Percentiles rank a stretch among this genome's conserved stretches.
phyloP scores from a whole-genome alignment of 2,329 filamentous ascomycete genomes.

The Pseudogymnoascus sp. region DNA sequence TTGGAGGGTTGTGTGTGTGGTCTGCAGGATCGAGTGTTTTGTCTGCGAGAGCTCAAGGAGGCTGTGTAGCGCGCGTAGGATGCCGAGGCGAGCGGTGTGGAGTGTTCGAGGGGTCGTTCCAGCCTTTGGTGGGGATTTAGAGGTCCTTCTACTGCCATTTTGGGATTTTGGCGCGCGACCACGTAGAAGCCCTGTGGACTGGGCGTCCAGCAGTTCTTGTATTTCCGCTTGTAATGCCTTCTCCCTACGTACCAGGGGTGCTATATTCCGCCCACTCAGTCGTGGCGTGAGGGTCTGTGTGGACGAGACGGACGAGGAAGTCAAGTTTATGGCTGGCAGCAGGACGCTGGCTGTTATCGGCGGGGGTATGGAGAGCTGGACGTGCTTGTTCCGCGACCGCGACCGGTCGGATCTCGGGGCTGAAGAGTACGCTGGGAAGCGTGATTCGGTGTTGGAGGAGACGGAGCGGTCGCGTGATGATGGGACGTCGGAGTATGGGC shows the following conservation, averaged over 20 bases:
- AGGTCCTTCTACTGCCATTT: neutral
- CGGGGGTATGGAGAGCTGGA: neutral
- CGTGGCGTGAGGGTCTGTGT: neutral
- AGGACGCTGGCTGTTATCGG: constrained; percentile 11
- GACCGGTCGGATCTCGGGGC: neutral
- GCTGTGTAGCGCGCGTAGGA: neutral
- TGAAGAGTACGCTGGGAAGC: neutral
- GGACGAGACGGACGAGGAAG: neutral
- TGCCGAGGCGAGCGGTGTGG: neutral
- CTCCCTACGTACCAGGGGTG: constrained; percentile 31
- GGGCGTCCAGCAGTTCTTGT: constrained; percentile 50
- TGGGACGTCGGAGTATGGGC: neutral
- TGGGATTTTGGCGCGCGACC: constrained; percentile 13
- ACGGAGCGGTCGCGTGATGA: neutral
- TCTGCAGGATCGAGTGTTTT: neutral
- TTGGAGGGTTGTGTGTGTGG: neutral
- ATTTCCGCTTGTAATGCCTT: constrained; percentile 47
- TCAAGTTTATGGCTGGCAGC: neutral
- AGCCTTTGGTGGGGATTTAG: neutral
- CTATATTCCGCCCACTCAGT: neutral
- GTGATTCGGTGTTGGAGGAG: neutral
- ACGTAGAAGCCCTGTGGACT: constrained; percentile 38
- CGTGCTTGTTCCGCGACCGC: neutral
- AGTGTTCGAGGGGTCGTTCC: neutral
- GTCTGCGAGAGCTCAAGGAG: neutral